A percentile compares a stretch with the other conserved stretches of the same genome.
phyloP scores from a whole-genome alignment of 768 basidiomycete genomes.

The Boletus edulis region DNA sequence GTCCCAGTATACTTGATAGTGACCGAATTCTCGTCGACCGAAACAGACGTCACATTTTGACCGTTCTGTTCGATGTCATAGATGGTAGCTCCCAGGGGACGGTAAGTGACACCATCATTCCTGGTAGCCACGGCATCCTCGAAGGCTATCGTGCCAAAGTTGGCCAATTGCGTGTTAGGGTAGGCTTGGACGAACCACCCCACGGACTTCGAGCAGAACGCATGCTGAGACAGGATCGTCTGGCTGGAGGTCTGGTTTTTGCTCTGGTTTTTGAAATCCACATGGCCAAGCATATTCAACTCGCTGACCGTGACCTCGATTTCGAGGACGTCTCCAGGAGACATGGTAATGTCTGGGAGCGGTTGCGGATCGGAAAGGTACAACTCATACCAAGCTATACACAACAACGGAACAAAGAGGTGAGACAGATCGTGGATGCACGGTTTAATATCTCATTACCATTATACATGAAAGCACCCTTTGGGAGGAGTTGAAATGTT shows the following conservation, averaged over 20 bases:
- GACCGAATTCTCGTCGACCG: background rate
- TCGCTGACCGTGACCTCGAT: too few species aligned
- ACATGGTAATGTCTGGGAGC: background rate
- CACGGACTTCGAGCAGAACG: slow-evolving; percentile 3
- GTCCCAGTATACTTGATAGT: background rate
- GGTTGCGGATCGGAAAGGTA: background rate
- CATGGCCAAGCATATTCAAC: background rate
- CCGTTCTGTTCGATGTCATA: background rate
- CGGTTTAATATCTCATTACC: background rate
- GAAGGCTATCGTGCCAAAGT: slow-evolving; percentile 10
- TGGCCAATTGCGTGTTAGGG: background rate
- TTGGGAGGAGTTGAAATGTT: background rate
- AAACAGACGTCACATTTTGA: slow-evolving; percentile 4
- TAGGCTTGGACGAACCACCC: slow-evolving; percentile 15
- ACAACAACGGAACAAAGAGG: too few species aligned
- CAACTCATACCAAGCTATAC: slow-evolving; percentile 12
- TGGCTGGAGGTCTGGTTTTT: background rate
- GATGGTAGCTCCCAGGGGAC: background rate
- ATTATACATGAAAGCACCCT: background rate
- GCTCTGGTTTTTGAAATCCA: background rate
- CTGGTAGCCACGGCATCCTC: background rate
- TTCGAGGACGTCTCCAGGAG: slow-evolving; percentile 11
- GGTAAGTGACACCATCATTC: background rate
- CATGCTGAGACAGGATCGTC: background rate
- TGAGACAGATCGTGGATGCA: background rate